Conservation (phyloP, 495 filamentous ascomycete genomes). For the Talaromyces nanjingensis region DNA sequence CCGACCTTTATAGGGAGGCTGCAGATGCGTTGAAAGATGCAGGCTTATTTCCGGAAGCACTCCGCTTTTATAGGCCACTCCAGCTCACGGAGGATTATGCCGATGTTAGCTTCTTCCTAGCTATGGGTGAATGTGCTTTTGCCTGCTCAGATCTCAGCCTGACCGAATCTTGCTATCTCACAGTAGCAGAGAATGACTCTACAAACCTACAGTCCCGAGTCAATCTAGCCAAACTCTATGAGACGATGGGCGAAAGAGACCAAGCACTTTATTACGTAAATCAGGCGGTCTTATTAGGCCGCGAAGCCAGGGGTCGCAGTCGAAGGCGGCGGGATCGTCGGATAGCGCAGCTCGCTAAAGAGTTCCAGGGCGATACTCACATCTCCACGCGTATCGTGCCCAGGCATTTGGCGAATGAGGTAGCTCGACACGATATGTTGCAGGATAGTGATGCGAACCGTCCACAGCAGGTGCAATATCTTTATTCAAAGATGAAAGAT, state of each 20-base stretch:
- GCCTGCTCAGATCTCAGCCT: constrained; percentile 52
- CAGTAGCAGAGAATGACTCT: constrained; percentile 61
- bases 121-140: constrained; percentile 67
- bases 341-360: constrained; percentile 35
- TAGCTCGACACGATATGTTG: constrained; percentile 16
- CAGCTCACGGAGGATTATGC: constrained; percentile 48
- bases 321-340: constrained; percentile 33
- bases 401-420: constrained; percentile 21
- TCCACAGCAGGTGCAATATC: constrained; percentile 46
- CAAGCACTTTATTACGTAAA: constrained; percentile 68
- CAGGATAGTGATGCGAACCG: constrained; percentile 32
- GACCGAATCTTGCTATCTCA: constrained; percentile 68
- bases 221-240: constrained; percentile 73
- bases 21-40: constrained; percentile 58
- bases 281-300: constrained; percentile 59
- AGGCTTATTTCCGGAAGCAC: constrained; percentile 52
- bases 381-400: constrained; percentile 15
- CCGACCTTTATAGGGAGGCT: constrained; percentile 69
- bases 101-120: constrained; percentile 57
- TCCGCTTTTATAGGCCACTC: constrained; percentile 68
- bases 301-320: constrained; percentile 28
- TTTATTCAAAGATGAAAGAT: constrained; percentile 50
- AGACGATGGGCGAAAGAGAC: constrained; percentile 57
- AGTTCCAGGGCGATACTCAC: constrained; percentile 23
- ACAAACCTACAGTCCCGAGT: constrained; percentile 65